A percentile compares a stretch with the other conserved stretches of the same genome.
Evolutionary conservation across 352 stramenopile genomes (phyloP).

Genomic region (Elongisporangium undulatum): DNA sequence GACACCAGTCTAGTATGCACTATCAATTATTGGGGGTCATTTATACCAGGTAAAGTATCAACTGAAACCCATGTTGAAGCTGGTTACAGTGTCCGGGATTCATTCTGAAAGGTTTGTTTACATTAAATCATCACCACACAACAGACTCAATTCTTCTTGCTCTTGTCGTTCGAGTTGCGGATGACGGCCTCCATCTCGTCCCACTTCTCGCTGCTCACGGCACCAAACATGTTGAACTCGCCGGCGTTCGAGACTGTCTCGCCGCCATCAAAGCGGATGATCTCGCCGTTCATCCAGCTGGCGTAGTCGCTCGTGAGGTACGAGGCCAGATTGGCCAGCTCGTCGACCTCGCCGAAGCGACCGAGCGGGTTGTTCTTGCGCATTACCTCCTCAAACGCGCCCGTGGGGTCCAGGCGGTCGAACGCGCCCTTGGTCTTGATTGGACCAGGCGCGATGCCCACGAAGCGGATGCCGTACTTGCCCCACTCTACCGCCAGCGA

Average conservation of each 20-base stretch:
- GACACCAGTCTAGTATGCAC: neutral
- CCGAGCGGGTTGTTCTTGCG: conserved; percentile 64
- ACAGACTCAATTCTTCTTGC: conserved; percentile 25
- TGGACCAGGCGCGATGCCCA: conserved; percentile 95
- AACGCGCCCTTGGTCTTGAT: conserved; percentile 90
- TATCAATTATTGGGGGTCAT: neutral
- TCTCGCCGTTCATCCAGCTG: conserved; percentile 79
- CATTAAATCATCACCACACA: neutral
- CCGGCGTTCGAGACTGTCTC: conserved; percentile 70
- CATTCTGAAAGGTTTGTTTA: neutral
- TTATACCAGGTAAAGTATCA: no score
- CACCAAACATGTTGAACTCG: conserved; percentile 79
- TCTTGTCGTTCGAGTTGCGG: conserved; percentile 55
- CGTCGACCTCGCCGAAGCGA: conserved; percentile 70
- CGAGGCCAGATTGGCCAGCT: conserved; percentile 72
- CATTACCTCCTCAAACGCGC: conserved; percentile 62
- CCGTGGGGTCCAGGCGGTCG: conserved; percentile 67
- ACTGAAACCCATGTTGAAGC: neutral
- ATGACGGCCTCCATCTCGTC: conserved; percentile 65
- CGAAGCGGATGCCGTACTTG: conserved; percentile 92
- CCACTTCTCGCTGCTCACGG: conserved; percentile 61
- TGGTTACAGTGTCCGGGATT: neutral
- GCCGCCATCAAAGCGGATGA: conserved; percentile 77
- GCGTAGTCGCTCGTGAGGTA: conserved; percentile 81
- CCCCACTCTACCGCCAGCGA: conserved; percentile 96